Base-by-base conservation (phyloP, 441 rosid genomes). In the Gossypium lobatum region DNA sequence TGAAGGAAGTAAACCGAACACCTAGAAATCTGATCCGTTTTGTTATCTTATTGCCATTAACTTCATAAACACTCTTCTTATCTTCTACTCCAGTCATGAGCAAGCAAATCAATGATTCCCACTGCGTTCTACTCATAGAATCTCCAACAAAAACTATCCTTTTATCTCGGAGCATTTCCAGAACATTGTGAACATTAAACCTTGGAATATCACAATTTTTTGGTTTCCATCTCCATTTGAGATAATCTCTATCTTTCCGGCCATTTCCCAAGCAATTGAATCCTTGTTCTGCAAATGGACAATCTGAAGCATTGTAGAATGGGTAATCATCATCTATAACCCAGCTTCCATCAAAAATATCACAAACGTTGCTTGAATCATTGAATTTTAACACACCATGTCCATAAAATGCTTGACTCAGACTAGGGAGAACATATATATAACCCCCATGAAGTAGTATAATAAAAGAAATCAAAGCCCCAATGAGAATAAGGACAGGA, bases 191-290 rank as follows among this genome's bases (percentile, higher is more conserved):
- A 7, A 73, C 88, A 73, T 84, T 62, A 76, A 88, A 88, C 72
- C 80, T 82, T 1, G 86, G 88, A 73, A 90, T 76, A 31, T 85
- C 91, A 77, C 92, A 90, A 68, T 79, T 50, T 52, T 80, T 82
- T 8, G 91, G 93, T 85, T 83, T 59, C 64, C 64, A 59, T 13
- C 64, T 25, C 64, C 64, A 59, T 59, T 59, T 59, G 9, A 59
- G 64, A 70, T 86, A 87, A 72, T 77, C 86, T 37, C 20, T 70
- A 80, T 90, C 95, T 76, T 78, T 80, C 57, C 89, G 82, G 34
- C 93, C 93, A 74, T 90, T 90, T 58, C 86, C 89, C 73, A 88
- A 77, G 75, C 93, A 88, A 78, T 88, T 75, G 71, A 90, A 88
- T 60, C 95, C 91, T 3, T 69, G 73, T 80, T 90, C 93, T 0